Base-by-base conservation (phyloP, 23 red algal genomes). In the Agarophyton chilense region DNA sequence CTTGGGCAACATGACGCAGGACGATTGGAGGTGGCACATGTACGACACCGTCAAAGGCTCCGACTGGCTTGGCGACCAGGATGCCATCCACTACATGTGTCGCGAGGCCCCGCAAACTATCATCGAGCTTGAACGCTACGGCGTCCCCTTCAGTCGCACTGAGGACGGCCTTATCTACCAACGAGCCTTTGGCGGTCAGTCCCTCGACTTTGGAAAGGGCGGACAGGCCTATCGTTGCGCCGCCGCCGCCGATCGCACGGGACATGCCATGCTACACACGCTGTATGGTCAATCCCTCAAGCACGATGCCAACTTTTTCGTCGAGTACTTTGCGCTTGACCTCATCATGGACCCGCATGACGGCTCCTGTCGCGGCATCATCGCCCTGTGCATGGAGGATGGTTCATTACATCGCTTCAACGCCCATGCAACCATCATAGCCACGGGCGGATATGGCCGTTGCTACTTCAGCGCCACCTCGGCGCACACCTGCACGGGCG, bases 11-110 rank as follows among this genome's bases (percentile, higher is more conserved):
- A 98, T 95, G 96, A 93, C 87, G 18, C 8, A 67, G 29, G 96
- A 98, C 62, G 96, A 98, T 58, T 98, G 92, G 93, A 78, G 96
- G 24, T 98, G 96, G 96, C 96, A 98, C 67, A 98, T 98, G 96
- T 98, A 98, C 36, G 96, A 98, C 70, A 98, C 96, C 35, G 92
- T 95, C 55, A 98, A 98, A 41, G 96, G 96, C 34, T 88, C 79
- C 35, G 96, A 98, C 67, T 98, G 79, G 87, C 63, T 98, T 29
- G 96, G 92, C 39, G 96, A 98, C 77, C 92, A 98, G 79, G 96
- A 98, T 46, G 96, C 96, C 79, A 95, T 95, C 56, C 96, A 98
- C 25, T 95, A 95, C 65, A 98, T 98, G 96, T 95, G 93, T 57
- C 81, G 90, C 18, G 92, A 95, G 78, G 96, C 96, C 14, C 96